Conservation (phyloP, 2,329 filamentous ascomycete genomes). For the Clonostachys rosea region DNA sequence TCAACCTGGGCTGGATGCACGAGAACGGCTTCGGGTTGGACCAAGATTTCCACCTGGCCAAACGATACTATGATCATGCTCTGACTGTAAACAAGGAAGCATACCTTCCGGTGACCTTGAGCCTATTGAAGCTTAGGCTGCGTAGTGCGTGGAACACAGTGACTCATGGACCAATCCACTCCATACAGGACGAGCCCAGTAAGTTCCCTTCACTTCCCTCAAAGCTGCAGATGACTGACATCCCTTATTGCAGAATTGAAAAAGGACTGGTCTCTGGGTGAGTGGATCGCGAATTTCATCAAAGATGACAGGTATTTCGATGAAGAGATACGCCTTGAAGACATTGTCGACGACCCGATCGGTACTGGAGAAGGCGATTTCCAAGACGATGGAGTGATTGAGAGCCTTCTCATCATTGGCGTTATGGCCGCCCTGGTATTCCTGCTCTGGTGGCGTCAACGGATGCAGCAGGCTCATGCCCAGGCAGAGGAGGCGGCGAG, state of each 20-base stretch:
- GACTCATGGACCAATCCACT: slow-evolving; percentile 85
- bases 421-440: slow-evolving; percentile 70
- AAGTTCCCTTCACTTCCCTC: slow-evolving; percentile 25
- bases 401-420: slow-evolving; percentile 79
- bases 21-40: slow-evolving; percentile 91
- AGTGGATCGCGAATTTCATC: slow-evolving; percentile 86
- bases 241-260: slow-evolving; percentile 47
- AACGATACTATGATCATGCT: slow-evolving; percentile 91
- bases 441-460: slow-evolving; percentile 77
- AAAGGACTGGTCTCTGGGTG: slow-evolving; percentile 72
- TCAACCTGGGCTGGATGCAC: slow-evolving; percentile 99
- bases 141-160: slow-evolving; percentile 93
- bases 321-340: slow-evolving; percentile 53
- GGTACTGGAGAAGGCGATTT: slow-evolving; percentile 55
- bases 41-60: slow-evolving; percentile 96
- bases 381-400: slow-evolving; percentile 74
- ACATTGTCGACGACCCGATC: slow-evolving; percentile 47
- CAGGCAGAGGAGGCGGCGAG: slow-evolving; percentile 22
- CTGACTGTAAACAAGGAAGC: slow-evolving; percentile 89
- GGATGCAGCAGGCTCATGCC: slow-evolving; percentile 55
- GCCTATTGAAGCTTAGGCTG: slow-evolving; percentile 76
- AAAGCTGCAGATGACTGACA: neutral
- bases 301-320: slow-evolving; percentile 63
- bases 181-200: slow-evolving; percentile 86
- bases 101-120: slow-evolving; percentile 87